phyloP scores from a whole-genome alignment of 805 yeast genomes.

The Metschnikowia shivogae region DNA sequence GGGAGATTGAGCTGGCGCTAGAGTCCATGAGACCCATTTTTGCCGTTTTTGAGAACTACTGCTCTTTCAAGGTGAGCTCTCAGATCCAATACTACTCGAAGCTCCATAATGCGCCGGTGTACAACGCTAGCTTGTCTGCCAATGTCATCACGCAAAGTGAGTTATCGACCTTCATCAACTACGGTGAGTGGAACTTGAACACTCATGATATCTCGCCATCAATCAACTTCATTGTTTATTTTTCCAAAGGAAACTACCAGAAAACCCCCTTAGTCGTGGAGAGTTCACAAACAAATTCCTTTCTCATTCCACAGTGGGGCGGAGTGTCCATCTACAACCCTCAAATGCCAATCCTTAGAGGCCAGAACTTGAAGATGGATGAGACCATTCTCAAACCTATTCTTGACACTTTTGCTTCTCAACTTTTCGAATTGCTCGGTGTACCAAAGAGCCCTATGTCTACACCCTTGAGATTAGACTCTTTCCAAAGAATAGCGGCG shows the following conservation, averaged over 20 bases:
- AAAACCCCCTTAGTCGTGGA: slow-evolving; percentile 48
- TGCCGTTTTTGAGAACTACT: slow-evolving; percentile 45
- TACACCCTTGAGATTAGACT: slow-evolving; percentile 60
- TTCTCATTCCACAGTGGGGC: slow-evolving; percentile 86
- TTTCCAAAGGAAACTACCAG: slow-evolving; percentile 46
- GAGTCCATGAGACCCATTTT: slow-evolving; percentile 55
- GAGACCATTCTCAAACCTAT: slow-evolving; percentile 49
- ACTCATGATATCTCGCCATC: slow-evolving; percentile 60
- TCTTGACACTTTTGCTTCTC: slow-evolving; percentile 68
- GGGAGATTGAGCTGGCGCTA: slow-evolving; percentile 66
- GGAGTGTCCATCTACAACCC: slow-evolving; percentile 59
- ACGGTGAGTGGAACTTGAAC: slow-evolving; percentile 75
- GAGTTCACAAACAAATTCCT: slow-evolving; percentile 50
- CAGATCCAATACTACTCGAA: slow-evolving; percentile 69
- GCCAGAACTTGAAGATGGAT: slow-evolving; percentile 24
- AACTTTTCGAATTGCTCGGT: slow-evolving; percentile 70
- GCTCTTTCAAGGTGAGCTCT: slow-evolving; percentile 73
- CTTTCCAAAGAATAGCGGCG: slow-evolving; percentile 56
- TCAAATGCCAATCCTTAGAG: slow-evolving; percentile 20
- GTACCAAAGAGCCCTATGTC: slow-evolving; percentile 56
- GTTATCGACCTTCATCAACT: slow-evolving; percentile 73
- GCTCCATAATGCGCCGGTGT: slow-evolving; percentile 25
- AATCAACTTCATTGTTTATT: slow-evolving; percentile 65
- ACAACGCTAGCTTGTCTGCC: slow-evolving; percentile 21
- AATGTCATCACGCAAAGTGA: slow-evolving; percentile 45